phyloP scores from a whole-genome alignment of 2,329 filamentous ascomycete species.

The Penicillium sp. region DNA sequence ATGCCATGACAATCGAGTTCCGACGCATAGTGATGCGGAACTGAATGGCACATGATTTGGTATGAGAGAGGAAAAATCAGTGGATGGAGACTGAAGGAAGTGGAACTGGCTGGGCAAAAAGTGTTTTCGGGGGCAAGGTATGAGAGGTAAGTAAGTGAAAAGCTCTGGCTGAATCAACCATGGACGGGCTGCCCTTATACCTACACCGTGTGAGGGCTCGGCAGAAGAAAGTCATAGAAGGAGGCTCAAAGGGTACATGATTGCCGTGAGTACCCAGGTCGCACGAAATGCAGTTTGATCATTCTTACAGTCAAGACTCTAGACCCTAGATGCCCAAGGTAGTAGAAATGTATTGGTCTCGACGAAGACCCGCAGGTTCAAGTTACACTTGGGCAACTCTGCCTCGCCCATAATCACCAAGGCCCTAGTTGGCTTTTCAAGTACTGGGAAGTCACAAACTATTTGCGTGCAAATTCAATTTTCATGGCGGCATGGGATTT shows the following conservation, averaged over 20 bases:
- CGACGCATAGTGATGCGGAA: neutral
- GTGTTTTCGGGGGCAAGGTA: too few species aligned
- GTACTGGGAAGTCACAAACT: neutral
- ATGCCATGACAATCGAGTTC: neutral
- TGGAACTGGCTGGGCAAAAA: too few species aligned
- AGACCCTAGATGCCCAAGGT: neutral
- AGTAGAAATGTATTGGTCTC: neutral
- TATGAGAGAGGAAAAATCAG: too few species aligned
- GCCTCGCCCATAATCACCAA: slow-evolving; percentile 5
- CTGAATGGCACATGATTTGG: neutral
- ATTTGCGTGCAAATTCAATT: neutral
- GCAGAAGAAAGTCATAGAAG: neutral
- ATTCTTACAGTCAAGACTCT: neutral
- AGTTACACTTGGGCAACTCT: slow-evolving; percentile 6
- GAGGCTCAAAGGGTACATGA: neutral
- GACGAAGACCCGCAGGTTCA: slow-evolving; percentile 6
- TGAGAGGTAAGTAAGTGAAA: neutral
- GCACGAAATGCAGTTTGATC: neutral
- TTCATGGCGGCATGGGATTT: neutral
- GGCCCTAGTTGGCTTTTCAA: neutral
- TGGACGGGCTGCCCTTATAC: neutral
- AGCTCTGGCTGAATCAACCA: neutral
- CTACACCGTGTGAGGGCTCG: neutral
- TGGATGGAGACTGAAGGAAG: too few species aligned
- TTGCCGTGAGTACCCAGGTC: neutral